A percentile compares a stretch with the other conserved stretches of the same genome.
Evolutionary conservation across 805 yeast genomes (phyloP).

Genomic region (Blastobotrys robertii): DNA sequence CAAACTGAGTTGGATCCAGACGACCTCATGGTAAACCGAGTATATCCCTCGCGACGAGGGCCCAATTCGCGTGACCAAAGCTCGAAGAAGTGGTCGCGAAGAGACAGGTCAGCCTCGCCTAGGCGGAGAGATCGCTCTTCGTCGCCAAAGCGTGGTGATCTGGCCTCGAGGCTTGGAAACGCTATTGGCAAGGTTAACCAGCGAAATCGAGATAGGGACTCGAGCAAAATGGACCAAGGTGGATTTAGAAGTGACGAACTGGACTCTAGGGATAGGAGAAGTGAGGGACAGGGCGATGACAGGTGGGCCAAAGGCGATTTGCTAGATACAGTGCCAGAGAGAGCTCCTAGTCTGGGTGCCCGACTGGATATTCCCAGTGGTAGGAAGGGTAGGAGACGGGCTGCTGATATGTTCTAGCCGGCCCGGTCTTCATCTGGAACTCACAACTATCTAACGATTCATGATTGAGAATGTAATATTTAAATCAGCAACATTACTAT

Average conservation of each 20-base stretch:
- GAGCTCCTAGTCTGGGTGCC: not conserved
- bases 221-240: not conserved
- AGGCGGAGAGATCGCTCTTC: slow-evolving; percentile 1
- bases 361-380: not conserved
- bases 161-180: not conserved
- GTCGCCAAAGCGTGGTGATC: no score
- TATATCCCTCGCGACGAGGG: not conserved
- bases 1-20: slow-evolving; percentile 32
- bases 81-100: no score
- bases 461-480: not conserved
- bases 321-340: not conserved
- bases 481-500: slow-evolving; percentile 2
- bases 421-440: no score
- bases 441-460: not conserved
- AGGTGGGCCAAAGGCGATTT: slow-evolving; percentile 11
- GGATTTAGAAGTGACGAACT: not conserved
- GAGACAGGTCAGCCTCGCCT: slow-evolving; percentile 6
- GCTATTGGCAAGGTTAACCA: not conserved
- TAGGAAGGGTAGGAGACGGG: slow-evolving; percentile 6
- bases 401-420: slow-evolving; percentile 12
- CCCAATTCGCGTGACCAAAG: not conserved
- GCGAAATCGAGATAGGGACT: not conserved
- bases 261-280: no score
- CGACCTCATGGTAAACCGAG: slow-evolving; percentile 10
- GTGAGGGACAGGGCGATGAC: not conserved